Percentiles rank a stretch among this genome's conserved stretches.
Evolutionary conservation across 768 basidiomycete species (phyloP).

Genomic region (Lactarius quietus): DNA sequence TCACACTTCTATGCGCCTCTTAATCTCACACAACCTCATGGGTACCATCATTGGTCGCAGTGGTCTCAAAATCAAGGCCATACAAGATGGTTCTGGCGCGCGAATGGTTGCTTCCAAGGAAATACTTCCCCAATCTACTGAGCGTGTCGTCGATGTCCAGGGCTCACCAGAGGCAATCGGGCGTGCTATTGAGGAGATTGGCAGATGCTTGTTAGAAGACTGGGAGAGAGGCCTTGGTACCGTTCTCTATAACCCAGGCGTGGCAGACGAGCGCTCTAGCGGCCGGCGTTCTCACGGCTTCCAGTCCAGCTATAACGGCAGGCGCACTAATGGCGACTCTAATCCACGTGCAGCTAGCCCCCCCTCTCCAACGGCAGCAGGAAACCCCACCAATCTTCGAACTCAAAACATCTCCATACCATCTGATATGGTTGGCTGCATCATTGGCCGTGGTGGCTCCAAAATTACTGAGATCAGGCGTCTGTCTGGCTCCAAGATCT

Average conservation of each 20-base stretch:
- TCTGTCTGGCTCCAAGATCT: conserved; percentile 95
- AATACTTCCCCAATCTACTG: conserved; percentile 98
- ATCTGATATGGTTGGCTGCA: conserved; percentile 97
- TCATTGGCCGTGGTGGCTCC: conserved; percentile 93
- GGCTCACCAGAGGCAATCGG: conserved; percentile 91
- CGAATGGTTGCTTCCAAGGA: conserved; percentile 99
- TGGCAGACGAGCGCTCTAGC: conserved; percentile 64
- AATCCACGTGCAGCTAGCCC: conserved; percentile 48
- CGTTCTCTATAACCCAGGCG: conserved; percentile 92
- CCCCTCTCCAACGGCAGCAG: conserved; percentile 48
- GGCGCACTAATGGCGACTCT: conserved; percentile 62
- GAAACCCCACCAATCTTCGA: conserved; percentile 68
- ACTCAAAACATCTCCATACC: conserved; percentile 99
- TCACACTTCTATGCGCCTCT: conserved; percentile 90
- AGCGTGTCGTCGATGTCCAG: conserved; percentile 97
- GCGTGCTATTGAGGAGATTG: conserved; percentile 93
- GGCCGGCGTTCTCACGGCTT: conserved; percentile 53
- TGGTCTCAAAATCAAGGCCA: conserved; percentile 98
- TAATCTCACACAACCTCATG: conserved; percentile 99
- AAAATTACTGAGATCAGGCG: conserved; percentile 99
- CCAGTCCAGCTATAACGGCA: conserved; percentile 41
- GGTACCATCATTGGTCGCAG: conserved; percentile 96
- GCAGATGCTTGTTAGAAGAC: conserved; percentile 91
- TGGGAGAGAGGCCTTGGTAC: conserved; percentile 95
- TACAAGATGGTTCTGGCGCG: conserved; percentile 93